Base-by-base conservation (phyloP, 2,329 filamentous ascomycete species). In the Fusarium coffeatum region DNA sequence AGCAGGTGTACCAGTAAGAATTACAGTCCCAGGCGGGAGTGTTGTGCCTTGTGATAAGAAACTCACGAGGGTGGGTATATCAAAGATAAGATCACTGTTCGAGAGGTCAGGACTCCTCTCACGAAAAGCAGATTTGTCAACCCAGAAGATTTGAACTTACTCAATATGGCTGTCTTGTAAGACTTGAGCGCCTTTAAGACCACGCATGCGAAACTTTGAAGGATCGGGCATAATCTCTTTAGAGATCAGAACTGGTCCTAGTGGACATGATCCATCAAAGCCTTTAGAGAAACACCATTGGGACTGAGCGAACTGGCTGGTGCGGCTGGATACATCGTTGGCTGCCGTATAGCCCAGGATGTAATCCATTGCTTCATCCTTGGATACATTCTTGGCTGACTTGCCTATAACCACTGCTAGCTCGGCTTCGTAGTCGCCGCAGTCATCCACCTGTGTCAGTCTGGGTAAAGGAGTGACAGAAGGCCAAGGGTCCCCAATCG, bases 331-430 rank as follows among this genome's bases (percentile, higher is more conserved):
- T 6, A 37, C 83, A 74, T 91, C 88, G 78, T 91, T 91, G 71
- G 84, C 83, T 22, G 84, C 83, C 0, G 87, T 88, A 76, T 91
- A 91, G 27, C 89, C 89, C 5, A 90, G 83, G 5, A 91, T 82
- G 69, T 90, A 89, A 69, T 85, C 82, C 54, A 87, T 76, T 5
- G 87, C 87, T 32, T 89, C 83, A 0, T 80, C 81, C 68, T 88
- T 86, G 42, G 82, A 78, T 11, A 89, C 86, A 65, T 89, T 86
- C 80, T 82, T 75, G 77, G 81, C 79, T 6, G 79, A 74, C 68
- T 79, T 81, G 20, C 85, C 85, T 46, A 89, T 83, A 18, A 89
- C 80, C 40, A 88, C 82, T 11, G 83, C 86, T 42, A 89, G 81
- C 77, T 89, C 87, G 3, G 85, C 84, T 75, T 89, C 86, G 74